Base-by-base conservation (phyloP, 306 rosid species). In the Biancaea sappan region DNA sequence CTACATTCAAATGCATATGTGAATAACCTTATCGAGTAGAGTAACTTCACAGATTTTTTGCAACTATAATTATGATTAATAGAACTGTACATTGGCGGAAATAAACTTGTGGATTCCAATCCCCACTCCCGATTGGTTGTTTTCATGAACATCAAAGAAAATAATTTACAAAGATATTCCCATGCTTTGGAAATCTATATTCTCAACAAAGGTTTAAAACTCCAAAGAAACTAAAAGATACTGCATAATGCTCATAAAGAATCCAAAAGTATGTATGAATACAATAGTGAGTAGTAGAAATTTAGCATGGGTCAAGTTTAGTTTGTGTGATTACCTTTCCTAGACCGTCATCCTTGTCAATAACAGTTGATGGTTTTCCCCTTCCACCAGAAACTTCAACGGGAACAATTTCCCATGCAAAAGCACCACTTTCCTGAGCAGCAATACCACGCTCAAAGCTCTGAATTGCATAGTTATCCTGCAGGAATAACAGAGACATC, bases 311-410 rank as follows among this genome's bases (percentile, higher is more conserved):
- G 31, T 60, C 68, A 68, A 77, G 56, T 54, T 69, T 41, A 29
- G 62, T 60, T 75, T 15, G 8, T 37, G 67, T 34, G 31, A 40
- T 70, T 83, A 95, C 99, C 98, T 92, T 95, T 75, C 98, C 99
- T 19, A 88, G 81, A 71, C 98, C 96, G 79, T 95, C 99, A 70
- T 95, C 99, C 84, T 82, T 88, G 64, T 89, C 91, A 54, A 95
- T 91, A 50, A 84, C 57, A 4, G 85, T 89, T 32, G 98, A 82
- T 73, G 99, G 99, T 75, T 52, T 95, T 79, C 98, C 99, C 87
- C 97, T 92, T 58, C 99, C 99, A 43, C 97, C 99, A 43, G 96
- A 84, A 82, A 95, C 99, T 77, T 95, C 98, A 85, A 92, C 97
- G 29, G 99, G 92, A 81, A 81, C 89, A 72, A 92, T 90, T 88